phyloP scores from a whole-genome alignment of 2,329 filamentous ascomycete genomes.

The Fusarium papillatum region DNA sequence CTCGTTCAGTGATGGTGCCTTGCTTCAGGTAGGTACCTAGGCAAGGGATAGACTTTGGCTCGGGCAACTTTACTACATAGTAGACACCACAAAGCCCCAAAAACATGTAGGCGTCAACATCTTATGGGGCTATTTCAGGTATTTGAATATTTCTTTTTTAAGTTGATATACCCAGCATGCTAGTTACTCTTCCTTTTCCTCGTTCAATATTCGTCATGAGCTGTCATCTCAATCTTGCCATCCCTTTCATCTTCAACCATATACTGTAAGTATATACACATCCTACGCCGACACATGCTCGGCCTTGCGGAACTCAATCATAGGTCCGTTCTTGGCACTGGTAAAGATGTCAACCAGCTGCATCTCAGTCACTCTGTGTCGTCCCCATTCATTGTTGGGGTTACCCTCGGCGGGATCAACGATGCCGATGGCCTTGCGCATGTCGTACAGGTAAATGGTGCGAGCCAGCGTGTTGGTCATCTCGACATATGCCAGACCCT shows the following conservation, averaged over 20 bases:
- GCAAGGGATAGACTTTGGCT: too few relatives aligned
- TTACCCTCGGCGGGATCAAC: conserved; percentile 67
- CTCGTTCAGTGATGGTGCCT: neutral
- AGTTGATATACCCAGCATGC: neutral
- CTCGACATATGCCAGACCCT: conserved; percentile 77
- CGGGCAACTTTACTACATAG: neutral
- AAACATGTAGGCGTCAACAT: neutral
- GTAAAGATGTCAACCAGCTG: conserved; percentile 82
- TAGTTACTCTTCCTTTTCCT: conserved; percentile 1
- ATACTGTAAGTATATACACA: conserved; percentile 6
- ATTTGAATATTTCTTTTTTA: neutral
- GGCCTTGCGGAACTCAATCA: conserved; percentile 70
- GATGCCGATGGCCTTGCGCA: conserved; percentile 64
- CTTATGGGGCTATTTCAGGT: neutral
- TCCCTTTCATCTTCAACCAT: neutral
- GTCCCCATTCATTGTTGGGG: conserved; percentile 63
- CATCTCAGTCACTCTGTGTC: conserved; percentile 71
- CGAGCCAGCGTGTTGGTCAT: conserved; percentile 74
- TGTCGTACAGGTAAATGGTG: conserved; percentile 72
- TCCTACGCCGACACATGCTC: conserved; percentile 29
- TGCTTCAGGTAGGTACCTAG: neutral
- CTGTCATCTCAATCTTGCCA: neutral
- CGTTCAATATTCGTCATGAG: conserved; percentile 1
- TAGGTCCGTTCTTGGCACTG: conserved; percentile 78
- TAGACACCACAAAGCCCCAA: neutral